Percentiles rank a stretch among this genome's conserved stretches.
Conservation (phyloP, 2,329 filamentous ascomycete genomes). For the Cladosporium sp. region DNA sequence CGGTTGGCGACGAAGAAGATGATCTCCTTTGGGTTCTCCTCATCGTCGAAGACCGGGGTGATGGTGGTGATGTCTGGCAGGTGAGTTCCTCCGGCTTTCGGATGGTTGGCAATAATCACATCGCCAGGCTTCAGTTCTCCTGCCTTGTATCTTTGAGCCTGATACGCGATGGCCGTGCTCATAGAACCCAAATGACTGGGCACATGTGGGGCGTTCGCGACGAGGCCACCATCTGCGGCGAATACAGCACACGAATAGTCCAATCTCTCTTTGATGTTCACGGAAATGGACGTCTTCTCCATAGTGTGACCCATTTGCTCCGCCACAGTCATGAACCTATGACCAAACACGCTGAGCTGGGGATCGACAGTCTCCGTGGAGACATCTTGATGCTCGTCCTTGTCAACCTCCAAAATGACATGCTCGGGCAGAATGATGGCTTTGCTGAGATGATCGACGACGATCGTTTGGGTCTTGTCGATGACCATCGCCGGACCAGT, state of each 20-base stretch:
- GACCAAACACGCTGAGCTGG: slow-evolving; percentile 51
- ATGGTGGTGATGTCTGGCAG: slow-evolving; percentile 42
- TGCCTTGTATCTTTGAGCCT: slow-evolving; percentile 40
- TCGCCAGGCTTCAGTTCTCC: slow-evolving; percentile 37
- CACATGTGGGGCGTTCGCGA: slow-evolving; percentile 41
- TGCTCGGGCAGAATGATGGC: slow-evolving; percentile 36
- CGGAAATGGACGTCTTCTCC: slow-evolving; percentile 53
- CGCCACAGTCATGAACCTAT: slow-evolving; percentile 57
- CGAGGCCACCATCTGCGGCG: slow-evolving; percentile 38
- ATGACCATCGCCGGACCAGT: slow-evolving; percentile 31
- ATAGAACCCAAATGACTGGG: slow-evolving; percentile 43
- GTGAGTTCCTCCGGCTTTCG: slow-evolving; percentile 38
- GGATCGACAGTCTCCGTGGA: slow-evolving; percentile 32
- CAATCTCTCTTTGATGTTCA: slow-evolving; percentile 43
- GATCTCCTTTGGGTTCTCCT: slow-evolving; percentile 35
- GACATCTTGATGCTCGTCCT: slow-evolving; percentile 31
- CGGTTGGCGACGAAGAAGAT: slow-evolving; percentile 39
- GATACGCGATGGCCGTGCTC: slow-evolving; percentile 39
- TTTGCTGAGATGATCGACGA: slow-evolving; percentile 36
- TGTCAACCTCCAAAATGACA: slow-evolving; percentile 64
- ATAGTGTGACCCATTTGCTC: slow-evolving; percentile 57
- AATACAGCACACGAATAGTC: slow-evolving; percentile 45
- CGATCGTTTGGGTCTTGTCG: slow-evolving; percentile 44
- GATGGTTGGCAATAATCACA: slow-evolving; percentile 40
- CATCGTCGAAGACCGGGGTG: slow-evolving; percentile 35